Percentiles rank a stretch among this genome's conserved stretches.
Conservation (phyloP, 2,329 filamentous ascomycete genomes). For the Didymosphaeria variabile region DNA sequence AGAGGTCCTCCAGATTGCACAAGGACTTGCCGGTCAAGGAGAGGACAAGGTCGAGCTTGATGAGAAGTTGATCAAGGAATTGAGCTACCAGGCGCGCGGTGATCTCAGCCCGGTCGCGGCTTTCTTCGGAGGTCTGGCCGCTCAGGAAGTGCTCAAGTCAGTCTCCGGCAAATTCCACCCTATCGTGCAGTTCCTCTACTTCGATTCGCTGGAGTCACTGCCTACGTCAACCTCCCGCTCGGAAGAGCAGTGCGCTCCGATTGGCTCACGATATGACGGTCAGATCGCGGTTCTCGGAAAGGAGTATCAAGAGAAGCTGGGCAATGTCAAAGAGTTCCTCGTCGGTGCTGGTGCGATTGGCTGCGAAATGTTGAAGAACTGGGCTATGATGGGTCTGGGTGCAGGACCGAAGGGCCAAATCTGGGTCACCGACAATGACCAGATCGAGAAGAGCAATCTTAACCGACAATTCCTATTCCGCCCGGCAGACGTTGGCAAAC, state of each 20-base stretch:
- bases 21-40: conserved; percentile 71
- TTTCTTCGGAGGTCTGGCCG: conserved; percentile 91
- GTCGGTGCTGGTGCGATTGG: conserved; percentile 97
- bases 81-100: conserved; percentile 92
- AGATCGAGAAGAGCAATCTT: conserved; percentile 98
- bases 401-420: conserved; percentile 90
- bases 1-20: conserved; percentile 78
- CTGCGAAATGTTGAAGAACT: conserved; percentile 99
- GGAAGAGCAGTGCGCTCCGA: conserved; percentile 87
- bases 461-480: conserved; percentile 98
- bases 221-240: conserved; percentile 78
- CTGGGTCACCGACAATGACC: conserved; percentile 95
- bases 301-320: conserved; percentile 92
- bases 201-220: conserved; percentile 96
- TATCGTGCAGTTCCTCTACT: conserved; percentile 96
- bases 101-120: conserved; percentile 93
- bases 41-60: conserved; percentile 84
- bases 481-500: conserved; percentile 87
- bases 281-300: conserved; percentile 96
- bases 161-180: conserved; percentile 98
- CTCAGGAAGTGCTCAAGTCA: conserved; percentile 95
- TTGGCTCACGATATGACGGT: conserved; percentile 88
- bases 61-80: conserved; percentile 89
- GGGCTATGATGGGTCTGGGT: conserved; percentile 97
- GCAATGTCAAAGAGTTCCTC: conserved; percentile 89